Evolutionary conservation across 1,284 basidiomycete species (phyloP).

Genomic region (Nidula niveotomentosa): DNA sequence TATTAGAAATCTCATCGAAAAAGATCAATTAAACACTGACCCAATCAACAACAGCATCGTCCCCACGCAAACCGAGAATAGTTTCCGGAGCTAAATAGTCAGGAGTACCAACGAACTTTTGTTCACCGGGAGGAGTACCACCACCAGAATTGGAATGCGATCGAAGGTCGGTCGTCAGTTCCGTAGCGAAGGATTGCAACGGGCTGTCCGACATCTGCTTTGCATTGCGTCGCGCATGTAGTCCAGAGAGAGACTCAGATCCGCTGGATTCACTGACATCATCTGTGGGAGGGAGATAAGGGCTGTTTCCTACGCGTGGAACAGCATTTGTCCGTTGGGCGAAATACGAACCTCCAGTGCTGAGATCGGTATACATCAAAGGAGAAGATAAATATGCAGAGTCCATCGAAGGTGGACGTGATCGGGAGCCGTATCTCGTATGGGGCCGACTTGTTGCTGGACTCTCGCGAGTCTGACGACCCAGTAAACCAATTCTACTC

Average conservation of each 20-base stretch:
- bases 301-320: conserved; percentile 59
- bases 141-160: conserved; percentile 51
- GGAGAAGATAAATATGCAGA: conserved; percentile 79
- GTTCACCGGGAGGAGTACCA: conserved; percentile 77
- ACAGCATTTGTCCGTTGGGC: conserved; percentile 58
- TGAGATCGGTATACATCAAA: conserved; percentile 55
- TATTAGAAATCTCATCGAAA: not conserved
- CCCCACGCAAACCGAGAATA: conserved; percentile 93
- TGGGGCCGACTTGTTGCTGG: conserved; percentile 58
- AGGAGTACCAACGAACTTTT: conserved; percentile 95
- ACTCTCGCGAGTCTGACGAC: conserved; percentile 89
- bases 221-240: conserved; percentile 53
- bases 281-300: conserved; percentile 71
- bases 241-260: conserved; percentile 70
- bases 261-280: conserved; percentile 85
- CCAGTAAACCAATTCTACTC: conserved; percentile 94
- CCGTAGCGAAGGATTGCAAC: conserved; percentile 78
- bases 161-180: conserved; percentile 80
- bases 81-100: conserved; percentile 97
- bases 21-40: conserved; percentile 36
- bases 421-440: conserved; percentile 65
- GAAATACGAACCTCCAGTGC: conserved; percentile 79
- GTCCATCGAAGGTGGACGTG: conserved; percentile 80
- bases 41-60: conserved; percentile 98
- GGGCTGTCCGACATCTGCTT: conserved; percentile 66